Evolutionary conservation across 2,329 filamentous ascomycete genomes (phyloP).

Genomic region (Fusarium torulosum): DNA sequence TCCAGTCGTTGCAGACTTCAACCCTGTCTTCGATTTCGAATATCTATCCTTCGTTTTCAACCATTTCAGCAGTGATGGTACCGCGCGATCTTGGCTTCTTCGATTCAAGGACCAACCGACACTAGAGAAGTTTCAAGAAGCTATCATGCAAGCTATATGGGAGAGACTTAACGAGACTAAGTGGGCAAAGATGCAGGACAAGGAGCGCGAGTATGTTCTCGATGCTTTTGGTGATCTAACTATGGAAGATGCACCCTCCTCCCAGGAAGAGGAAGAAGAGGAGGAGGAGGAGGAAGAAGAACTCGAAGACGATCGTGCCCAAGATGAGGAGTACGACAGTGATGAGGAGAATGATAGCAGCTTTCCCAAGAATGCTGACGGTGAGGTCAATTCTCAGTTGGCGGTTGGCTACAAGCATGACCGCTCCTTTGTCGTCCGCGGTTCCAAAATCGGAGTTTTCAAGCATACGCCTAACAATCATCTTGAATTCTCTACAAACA

Average conservation of each 20-base stretch:
- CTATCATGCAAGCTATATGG: constrained; percentile 95
- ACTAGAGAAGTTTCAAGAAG: constrained; percentile 90
- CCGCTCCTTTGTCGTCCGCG: constrained; percentile 94
- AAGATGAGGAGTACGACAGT: constrained; percentile 75
- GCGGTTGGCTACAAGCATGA: constrained; percentile 98
- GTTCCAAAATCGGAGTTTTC: constrained; percentile 98
- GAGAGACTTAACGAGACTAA: constrained; percentile 95
- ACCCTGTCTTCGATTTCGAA: constrained; percentile 98
- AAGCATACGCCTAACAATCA: constrained; percentile 94
- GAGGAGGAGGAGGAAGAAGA: constrained; percentile 67
- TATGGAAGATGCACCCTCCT: constrained; percentile 79
- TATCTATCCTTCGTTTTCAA: constrained; percentile 99
- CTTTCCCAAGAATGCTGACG: constrained; percentile 79
- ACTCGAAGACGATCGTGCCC: constrained; percentile 71
- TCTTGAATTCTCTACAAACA: constrained; percentile 95
- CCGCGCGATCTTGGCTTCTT: constrained; percentile 94
- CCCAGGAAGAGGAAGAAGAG: constrained; percentile 62
- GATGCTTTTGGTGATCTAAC: constrained; percentile 95
- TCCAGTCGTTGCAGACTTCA: constrained; percentile 88
- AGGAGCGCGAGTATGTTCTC: constrained; percentile 92
- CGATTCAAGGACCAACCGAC: constrained; percentile 87
- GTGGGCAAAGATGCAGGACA: constrained; percentile 92
- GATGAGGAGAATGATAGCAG: constrained; percentile 80
- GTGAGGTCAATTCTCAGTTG: constrained; percentile 90
- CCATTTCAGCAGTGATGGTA: constrained; percentile 88